Conservation (phyloP, 371 early-diverging fungal genomes). For the Mortierella sp. region DNA sequence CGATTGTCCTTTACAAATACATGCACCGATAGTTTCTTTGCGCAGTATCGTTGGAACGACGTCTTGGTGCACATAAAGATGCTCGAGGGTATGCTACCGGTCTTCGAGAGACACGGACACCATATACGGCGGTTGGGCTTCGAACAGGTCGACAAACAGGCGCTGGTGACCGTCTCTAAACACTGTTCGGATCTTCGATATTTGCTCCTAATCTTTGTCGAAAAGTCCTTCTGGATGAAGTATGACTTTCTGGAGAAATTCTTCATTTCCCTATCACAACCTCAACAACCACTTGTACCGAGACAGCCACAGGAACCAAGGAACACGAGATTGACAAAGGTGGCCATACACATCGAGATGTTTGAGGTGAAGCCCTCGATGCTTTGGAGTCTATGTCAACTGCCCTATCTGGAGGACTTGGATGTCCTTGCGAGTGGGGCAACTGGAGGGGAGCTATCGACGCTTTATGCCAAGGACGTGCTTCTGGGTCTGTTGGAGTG, state of each 20-base stretch:
- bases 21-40: not conserved
- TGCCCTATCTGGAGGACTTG: not conserved
- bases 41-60: not conserved
- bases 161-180: not conserved
- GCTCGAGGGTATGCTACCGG: too few species aligned
- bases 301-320: not conserved
- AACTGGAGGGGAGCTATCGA: not conserved
- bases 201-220: not conserved
- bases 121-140: not conserved
- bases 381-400: not conserved
- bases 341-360: not conserved
- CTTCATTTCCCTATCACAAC: not conserved
- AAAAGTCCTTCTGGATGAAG: not conserved
- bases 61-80: not conserved
- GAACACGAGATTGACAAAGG: not conserved
- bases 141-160: not conserved
- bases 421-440: not conserved
- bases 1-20: not conserved
- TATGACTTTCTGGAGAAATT: not conserved
- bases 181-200: not conserved
- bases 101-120: not conserved
- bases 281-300: not conserved
- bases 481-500: not conserved
- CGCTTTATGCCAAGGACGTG: not conserved
- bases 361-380: not conserved